phyloP scores from a whole-genome alignment of 305 asterid genomes.

The Fraxinus sp. region DNA sequence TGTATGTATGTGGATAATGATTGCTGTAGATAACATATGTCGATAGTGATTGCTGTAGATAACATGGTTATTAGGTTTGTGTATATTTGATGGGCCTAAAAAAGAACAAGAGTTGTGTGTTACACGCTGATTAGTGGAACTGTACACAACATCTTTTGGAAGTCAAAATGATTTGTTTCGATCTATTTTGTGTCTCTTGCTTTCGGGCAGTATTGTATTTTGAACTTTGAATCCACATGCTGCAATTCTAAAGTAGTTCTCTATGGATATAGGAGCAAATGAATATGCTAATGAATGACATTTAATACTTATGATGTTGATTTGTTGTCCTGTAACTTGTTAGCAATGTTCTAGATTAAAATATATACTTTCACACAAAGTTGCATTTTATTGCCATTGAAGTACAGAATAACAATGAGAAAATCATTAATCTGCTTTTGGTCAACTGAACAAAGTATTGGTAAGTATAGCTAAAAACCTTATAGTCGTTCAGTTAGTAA shows the following conservation, averaged over 20 bases:
- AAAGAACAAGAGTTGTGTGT: not conserved
- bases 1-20: not conserved
- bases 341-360: constrained; percentile 12
- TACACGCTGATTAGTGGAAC: not conserved
- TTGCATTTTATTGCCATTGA: constrained; percentile 2
- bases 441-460: not conserved
- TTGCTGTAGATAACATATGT: not conserved
- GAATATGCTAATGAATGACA: not conserved
- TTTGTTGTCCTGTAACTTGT: not conserved
- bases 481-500: constrained; percentile 12
- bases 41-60: not conserved
- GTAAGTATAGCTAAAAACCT: not conserved
- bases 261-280: not conserved
- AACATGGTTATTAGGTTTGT: not conserved
- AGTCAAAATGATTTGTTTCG: not conserved
- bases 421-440: not conserved
- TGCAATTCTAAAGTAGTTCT: not conserved
- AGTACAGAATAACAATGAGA: constrained; percentile 7
- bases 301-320: not conserved
- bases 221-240: not conserved
- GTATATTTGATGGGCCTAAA: not conserved
- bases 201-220: not conserved
- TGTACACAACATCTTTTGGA: not conserved
- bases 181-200: not conserved
- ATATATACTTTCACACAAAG: constrained; percentile 1